Evolutionary conservation across 106 monocot species (phyloP).

Genomic region (Dioscorea alata): DNA sequence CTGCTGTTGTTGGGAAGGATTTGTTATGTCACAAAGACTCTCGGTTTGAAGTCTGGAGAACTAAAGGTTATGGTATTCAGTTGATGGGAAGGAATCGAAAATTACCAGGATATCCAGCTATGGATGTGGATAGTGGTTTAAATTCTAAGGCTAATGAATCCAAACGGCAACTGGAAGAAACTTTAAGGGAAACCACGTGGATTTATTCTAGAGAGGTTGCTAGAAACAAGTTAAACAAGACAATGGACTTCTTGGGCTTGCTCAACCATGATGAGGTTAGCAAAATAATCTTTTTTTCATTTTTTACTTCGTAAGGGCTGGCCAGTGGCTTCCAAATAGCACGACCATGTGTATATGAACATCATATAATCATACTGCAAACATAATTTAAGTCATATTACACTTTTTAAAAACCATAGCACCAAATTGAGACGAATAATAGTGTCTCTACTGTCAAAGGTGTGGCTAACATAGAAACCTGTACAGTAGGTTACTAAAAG

Average conservation of each 20-base stretch:
- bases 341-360: neutral
- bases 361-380: no score
- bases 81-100: conserved; percentile 54
- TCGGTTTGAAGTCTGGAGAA: conserved; percentile 88
- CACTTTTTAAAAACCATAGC: no score
- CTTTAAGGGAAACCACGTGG: conserved; percentile 10
- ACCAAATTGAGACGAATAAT: no score
- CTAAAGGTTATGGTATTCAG: conserved; percentile 65
- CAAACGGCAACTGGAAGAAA: conserved; percentile 2
- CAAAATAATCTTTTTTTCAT: no score
- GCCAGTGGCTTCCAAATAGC: no score
- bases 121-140: conserved; percentile 16
- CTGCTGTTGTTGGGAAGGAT: conserved; percentile 69
- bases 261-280: conserved; percentile 73
- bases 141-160: conserved; percentile 21
- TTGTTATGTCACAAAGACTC: conserved; percentile 78
- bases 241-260: conserved; percentile 54
- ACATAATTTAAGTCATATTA: no score
- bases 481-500: no score
- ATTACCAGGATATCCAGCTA: conserved; percentile 57
- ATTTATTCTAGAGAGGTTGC: conserved; percentile 15
- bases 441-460: no score
- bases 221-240: conserved; percentile 29
- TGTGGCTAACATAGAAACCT: no score
- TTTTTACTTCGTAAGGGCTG: no score